Percentiles rank a stretch among this genome's conserved stretches.
phyloP scores from a whole-genome alignment of 1,284 basidiomycete genomes.

The Tylopilus orsonianus region DNA sequence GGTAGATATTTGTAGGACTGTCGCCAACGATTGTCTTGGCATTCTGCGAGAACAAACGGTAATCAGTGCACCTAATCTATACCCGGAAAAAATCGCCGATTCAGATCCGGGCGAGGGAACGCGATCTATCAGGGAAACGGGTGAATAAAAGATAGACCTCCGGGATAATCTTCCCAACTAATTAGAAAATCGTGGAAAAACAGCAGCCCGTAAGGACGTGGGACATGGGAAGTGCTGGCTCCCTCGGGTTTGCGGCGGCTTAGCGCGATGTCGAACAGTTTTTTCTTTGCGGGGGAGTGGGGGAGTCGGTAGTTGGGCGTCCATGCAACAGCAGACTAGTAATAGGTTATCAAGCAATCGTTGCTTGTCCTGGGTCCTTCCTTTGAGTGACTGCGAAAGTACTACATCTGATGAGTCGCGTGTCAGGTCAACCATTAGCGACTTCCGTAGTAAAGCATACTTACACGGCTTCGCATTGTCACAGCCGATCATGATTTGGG shows the following conservation, averaged over 20 bases:
- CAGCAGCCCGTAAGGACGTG: conserved; percentile 26
- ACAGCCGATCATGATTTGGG: background rate
- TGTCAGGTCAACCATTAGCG: background rate
- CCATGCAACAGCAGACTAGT: too few species aligned
- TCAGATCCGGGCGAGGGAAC: conserved; percentile 10
- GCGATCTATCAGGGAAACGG: conserved; percentile 19
- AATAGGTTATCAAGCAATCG: background rate
- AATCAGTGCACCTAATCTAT: conserved; percentile 7
- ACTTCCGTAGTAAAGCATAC: background rate
- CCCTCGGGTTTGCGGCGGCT: conserved; percentile 3
- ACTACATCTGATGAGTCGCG: background rate
- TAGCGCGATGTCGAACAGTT: conserved; percentile 10
- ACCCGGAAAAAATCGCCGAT: conserved; percentile 13
- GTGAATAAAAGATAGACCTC: conserved; percentile 15
- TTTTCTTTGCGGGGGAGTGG: conserved; percentile 6
- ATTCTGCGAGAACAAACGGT: conserved; percentile 9
- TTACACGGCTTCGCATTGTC: background rate
- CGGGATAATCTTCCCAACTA: conserved; percentile 22
- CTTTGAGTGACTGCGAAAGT: background rate
- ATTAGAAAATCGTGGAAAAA: conserved; percentile 19
- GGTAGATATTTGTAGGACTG: conserved; percentile 27
- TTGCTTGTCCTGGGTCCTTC: background rate
- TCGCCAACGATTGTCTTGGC: conserved; percentile 27
- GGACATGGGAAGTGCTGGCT: conserved; percentile 18
- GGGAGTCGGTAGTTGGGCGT: too few species aligned